Base-by-base conservation (phyloP, 306 rosid species). In the Quercus engelmannii region DNA sequence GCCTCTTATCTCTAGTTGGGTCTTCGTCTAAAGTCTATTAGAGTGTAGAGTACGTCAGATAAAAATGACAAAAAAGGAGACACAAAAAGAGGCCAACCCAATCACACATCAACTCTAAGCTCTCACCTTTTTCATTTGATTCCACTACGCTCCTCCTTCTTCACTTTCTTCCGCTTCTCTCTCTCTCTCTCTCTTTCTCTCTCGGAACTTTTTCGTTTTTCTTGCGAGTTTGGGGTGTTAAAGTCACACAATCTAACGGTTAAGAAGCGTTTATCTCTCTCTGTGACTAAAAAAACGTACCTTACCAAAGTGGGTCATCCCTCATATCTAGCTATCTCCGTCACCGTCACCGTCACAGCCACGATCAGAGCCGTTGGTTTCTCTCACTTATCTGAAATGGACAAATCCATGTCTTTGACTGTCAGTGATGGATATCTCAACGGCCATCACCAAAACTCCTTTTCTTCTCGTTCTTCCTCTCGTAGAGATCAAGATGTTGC, bases 401-500 rank as follows among this genome's bases (percentile, higher is more conserved):
- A 81, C 57, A 82, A 72, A 46, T 83, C 88, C 25, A 73, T 84
- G 81, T 46, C 38, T n/a, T 31, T 84, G 81, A 35, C 38, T 23
- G 38, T 74, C 74, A 79, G 85, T 74, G 92, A 75, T 20, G 84
- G 78, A 55, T 83, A 80, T 74, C 41, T 68, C 30, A 62, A 43
- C 64, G 85, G 74, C 58, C 78, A 70, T 83, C 83, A 79, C 71
- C 78, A 71, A 15, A 80, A 8, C 6, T 52, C 88, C 18, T 76
- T 14, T 78, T 72, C 83, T 12, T 58, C 15, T 76, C 84, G 86
- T 23, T 81, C 80, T 77, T 85, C 89, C 79, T 88, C 97, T 72
- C 91, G 68, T 35, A 81, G 96, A 62, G 98, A 41, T 41, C 46
- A 41, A 41, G 46, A 92, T 84, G 98, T 95, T 80, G 82, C 67